A percentile compares a stretch with the other conserved stretches of the same genome.
Conservation (phyloP, 2,329 filamentous ascomycete species). For the Clarireedia sp. region DNA sequence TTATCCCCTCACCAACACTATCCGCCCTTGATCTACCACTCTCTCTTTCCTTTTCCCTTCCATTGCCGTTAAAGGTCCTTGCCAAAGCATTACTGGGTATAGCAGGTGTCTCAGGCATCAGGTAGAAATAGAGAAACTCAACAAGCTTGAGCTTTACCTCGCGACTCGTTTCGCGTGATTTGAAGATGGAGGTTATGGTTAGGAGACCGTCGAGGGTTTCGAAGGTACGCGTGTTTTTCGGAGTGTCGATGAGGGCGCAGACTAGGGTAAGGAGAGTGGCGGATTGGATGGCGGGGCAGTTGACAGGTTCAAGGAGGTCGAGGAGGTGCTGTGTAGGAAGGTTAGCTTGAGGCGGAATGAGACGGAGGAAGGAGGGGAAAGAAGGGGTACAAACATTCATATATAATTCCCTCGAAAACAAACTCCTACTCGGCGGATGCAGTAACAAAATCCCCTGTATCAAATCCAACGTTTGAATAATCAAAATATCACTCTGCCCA, state of each 20-base stretch:
- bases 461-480: constrained; percentile 78
- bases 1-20: constrained; percentile 34
- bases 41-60: constrained; percentile 55
- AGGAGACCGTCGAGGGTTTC: constrained; percentile 86
- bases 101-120: constrained; percentile 78
- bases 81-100: constrained; percentile 41
- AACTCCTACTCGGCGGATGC: constrained; percentile 78
- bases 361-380: neutral
- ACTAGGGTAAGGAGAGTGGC: constrained; percentile 85
- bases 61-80: constrained; percentile 42
- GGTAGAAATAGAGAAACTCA: constrained; percentile 96
- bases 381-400: constrained; percentile 65
- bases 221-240: constrained; percentile 83
- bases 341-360: neutral
- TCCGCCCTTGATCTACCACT: constrained; percentile 27
- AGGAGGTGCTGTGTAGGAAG: constrained; percentile 60
- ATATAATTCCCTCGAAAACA: constrained; percentile 83
- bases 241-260: constrained; percentile 76
- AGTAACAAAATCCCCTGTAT: constrained; percentile 83
- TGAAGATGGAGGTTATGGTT: constrained; percentile 88
- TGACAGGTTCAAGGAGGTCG: constrained; percentile 86
- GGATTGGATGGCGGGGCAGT: constrained; percentile 86
- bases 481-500: constrained; percentile 79
- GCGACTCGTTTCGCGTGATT: constrained; percentile 72
- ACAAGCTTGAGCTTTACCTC: constrained; percentile 94